phyloP scores from a whole-genome alignment of 225 moss, liverwort and hornwort genomes.

The Antitrichia curtipendula region DNA sequence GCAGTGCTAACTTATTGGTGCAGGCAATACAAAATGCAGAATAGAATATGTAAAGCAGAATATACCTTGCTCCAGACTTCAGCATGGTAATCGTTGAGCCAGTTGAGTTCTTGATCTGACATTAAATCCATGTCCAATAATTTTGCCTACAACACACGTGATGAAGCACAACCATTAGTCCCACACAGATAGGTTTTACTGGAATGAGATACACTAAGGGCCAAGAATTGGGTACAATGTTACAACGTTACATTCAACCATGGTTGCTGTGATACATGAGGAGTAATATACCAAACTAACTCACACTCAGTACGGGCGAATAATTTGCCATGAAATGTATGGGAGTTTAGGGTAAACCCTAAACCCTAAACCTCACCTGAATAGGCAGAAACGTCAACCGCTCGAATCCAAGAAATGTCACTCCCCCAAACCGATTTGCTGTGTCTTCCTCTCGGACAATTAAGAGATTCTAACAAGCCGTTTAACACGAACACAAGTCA shows the following conservation, averaged over 20 bases:
- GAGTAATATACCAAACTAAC: not conserved
- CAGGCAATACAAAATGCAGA: not conserved
- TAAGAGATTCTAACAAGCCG: constrained; percentile 58
- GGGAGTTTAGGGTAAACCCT: too few relatives aligned
- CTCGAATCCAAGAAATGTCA: constrained; percentile 86
- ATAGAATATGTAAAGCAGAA: not conserved
- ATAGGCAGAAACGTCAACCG: constrained; percentile 85
- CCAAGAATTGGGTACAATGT: not conserved
- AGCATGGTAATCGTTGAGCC: constrained; percentile 88
- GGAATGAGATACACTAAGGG: not conserved
- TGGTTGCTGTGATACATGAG: not conserved
- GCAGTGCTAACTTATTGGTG: not conserved
- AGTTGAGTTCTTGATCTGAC: constrained; percentile 69
- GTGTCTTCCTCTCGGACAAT: constrained; percentile 74
- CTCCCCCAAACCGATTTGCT: constrained; percentile 82
- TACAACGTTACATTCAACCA: not conserved
- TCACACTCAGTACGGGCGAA: not conserved
- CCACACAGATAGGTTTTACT: not conserved
- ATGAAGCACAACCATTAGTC: not conserved
- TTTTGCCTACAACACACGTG: constrained; percentile 43
- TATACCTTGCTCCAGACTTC: constrained; percentile 90
- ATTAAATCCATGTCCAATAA: constrained; percentile 63
- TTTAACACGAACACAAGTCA: not conserved
- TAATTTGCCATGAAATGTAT: not conserved
- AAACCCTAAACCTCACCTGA: constrained; percentile 58